A percentile compares a stretch with the other conserved stretches of the same genome.
These are phyloP conservation scores for Erigeron canadensis DNA, from an alignment of 129 eudicot genomes.

Conservation along the genomic window DNA sequence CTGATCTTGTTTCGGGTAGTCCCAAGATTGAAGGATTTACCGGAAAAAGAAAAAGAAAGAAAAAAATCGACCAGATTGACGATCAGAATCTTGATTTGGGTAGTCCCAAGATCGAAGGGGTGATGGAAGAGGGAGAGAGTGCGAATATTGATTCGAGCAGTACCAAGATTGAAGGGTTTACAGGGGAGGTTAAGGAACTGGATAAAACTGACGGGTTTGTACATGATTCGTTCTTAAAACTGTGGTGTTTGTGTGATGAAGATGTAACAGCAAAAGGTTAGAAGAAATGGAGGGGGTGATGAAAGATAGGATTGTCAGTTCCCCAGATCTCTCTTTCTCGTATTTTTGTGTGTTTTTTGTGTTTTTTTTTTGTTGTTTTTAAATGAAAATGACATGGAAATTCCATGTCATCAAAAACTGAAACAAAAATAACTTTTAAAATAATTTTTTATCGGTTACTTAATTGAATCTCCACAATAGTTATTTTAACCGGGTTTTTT, in stretches of 20 bases:
- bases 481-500: no score
- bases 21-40: no score
- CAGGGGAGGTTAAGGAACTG: not conserved
- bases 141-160: not conserved
- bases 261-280: not conserved
- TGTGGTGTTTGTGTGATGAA: slow-evolving; percentile 32
- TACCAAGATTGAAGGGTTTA: not conserved
- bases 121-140: not conserved
- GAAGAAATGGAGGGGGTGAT: slow-evolving; percentile 23
- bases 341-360: no score
- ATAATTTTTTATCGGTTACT: no score
- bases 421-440: no score
- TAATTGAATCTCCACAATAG: no score
- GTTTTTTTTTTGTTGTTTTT: no score
- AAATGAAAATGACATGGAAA: no score
- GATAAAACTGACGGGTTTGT: not conserved
- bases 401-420: no score
- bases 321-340: slow-evolving; percentile 35
- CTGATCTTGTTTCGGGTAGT: not conserved
- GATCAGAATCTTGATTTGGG: slow-evolving; percentile 1
- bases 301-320: slow-evolving; percentile 49
- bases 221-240: no score
- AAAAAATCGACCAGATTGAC: no score
- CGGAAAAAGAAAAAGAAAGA: not conserved
- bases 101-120: not conserved